These are phyloP conservation scores for Ogataea chonburiensis DNA, from an alignment of 805 yeast genomes.

Conservation along the genomic window DNA sequence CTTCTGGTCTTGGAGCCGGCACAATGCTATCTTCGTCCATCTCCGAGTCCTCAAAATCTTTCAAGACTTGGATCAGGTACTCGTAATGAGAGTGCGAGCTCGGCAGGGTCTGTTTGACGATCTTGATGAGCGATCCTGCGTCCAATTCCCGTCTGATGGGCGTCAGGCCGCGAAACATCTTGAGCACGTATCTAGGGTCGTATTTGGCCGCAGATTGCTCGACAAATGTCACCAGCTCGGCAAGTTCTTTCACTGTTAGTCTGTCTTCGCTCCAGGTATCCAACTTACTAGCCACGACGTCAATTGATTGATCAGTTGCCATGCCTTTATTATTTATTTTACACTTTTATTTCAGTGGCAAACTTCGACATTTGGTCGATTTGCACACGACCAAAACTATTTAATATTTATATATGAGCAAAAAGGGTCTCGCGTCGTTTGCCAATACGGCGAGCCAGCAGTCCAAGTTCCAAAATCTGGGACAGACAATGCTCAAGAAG, in stretches of 20 bases:
- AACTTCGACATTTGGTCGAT: slow-evolving; percentile 9
- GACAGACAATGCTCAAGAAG: slow-evolving; percentile 46
- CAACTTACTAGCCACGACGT: slow-evolving; percentile 19
- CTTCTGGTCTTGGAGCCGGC: slow-evolving; percentile 62
- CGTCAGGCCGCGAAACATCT: slow-evolving; percentile 81
- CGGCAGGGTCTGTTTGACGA: slow-evolving; percentile 59
- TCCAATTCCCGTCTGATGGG: slow-evolving; percentile 65
- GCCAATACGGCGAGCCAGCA: slow-evolving; percentile 24
- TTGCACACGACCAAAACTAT: slow-evolving; percentile 8
- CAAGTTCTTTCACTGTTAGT: slow-evolving; percentile 21
- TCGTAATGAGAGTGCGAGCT: slow-evolving; percentile 41
- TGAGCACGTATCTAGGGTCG: slow-evolving; percentile 86
- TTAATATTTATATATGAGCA: slow-evolving; percentile 16
- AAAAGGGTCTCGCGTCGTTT: slow-evolving; percentile 33
- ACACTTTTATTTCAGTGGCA: slow-evolving; percentile 16
- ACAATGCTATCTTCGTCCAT: slow-evolving; percentile 35
- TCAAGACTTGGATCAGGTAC: slow-evolving; percentile 39
- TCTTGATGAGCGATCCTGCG: slow-evolving; percentile 50
- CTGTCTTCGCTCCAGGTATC: neutral
- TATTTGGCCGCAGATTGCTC: slow-evolving; percentile 46
- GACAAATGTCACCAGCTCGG: slow-evolving; percentile 25
- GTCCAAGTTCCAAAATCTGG: slow-evolving; percentile 47
- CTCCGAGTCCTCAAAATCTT: slow-evolving; percentile 32
- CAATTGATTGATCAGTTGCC: slow-evolving; percentile 7
- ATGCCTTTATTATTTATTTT: slow-evolving; percentile 3